Evolutionary conservation across 164 flowering plant species (phyloP), one percentile per base, ranked within the genome.

Genomic region (Sextonia rubra): DNA sequence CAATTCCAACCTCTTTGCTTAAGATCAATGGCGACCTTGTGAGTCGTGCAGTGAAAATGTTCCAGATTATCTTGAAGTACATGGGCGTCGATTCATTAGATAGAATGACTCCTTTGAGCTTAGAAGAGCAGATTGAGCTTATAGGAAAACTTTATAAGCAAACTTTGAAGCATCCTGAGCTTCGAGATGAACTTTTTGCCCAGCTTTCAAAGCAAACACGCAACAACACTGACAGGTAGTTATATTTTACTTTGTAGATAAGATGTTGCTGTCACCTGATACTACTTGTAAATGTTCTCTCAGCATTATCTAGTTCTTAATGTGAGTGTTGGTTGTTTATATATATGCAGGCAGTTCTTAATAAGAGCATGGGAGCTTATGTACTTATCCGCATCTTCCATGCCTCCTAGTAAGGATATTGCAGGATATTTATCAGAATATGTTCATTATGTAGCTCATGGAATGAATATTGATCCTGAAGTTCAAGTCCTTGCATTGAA

Each of bases 341-440:
- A 60, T 72, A 80, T 69, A 64, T 74, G 25, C 85, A 96, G 99
- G 88, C 89, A 83, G 58, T 86, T 69, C 85, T 82, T 92, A 80
- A 80, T 89, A 22, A 93, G 82, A 81, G 97, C 97, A 55, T 96
- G 99, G 99, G 98, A 96, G 77, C 80, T 96, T 0, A 92, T 96
- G 97, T 89, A 86, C 75, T 76, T 96, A 60, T 92, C 97, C 80
- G 92, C 98, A 58, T 93, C 97, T n/a, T 91, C 90, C 69, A 96
- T 93, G 97, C 98, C 99, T 77, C 99, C 99, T 73, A 89, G 93
- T 89, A 96, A 96, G 81, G 99, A 96, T 62, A 87, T 96, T 81
- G 93, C 91, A 64, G 91, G 85, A 62, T 96, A 89, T 80, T 79
- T 96, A 69, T 89, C 96, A 3, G 98, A 96, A 79, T 94, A 96